These are phyloP conservation scores for Leersia perrieri DNA, from an alignment of 176 grass and related monocot species.

Conservation along the genomic window DNA sequence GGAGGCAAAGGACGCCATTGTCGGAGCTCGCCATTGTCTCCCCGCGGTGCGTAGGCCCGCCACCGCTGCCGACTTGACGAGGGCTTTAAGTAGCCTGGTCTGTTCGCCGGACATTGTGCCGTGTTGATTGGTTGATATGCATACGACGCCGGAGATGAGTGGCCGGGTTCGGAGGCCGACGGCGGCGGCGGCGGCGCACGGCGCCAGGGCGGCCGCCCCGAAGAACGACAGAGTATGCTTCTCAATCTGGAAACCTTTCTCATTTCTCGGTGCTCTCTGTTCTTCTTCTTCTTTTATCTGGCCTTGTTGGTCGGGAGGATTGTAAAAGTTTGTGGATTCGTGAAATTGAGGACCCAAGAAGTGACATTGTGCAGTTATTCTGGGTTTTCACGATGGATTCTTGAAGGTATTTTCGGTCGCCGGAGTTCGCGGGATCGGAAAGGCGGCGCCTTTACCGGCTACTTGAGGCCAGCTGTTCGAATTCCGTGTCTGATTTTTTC, in stretches of 20 bases:
- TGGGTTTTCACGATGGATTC: not conserved
- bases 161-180: constrained; percentile 38
- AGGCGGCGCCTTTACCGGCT: constrained; percentile 17
- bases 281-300: not conserved
- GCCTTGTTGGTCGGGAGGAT: constrained; percentile 2
- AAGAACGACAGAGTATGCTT: constrained; percentile 72
- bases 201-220: constrained; percentile 24
- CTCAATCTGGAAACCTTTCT: constrained; percentile 3
- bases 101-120: not conserved
- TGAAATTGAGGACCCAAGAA: constrained; percentile 43
- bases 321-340: constrained; percentile 30
- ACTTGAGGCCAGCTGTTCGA: constrained; percentile 15
- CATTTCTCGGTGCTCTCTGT: not conserved
- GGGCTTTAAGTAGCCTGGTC: not conserved
- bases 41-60: not conserved
- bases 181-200: not conserved
- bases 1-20: not conserved
- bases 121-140: not conserved
- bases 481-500: constrained; percentile 4
- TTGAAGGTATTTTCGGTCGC: not conserved
- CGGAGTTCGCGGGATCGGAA: not conserved
- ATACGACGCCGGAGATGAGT: constrained; percentile 39
- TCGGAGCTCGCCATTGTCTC: constrained; percentile 5
- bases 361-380: constrained; percentile 6
- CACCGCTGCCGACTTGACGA: not conserved